Base-by-base conservation (phyloP, 768 basidiomycete species). In the Artomyces pyxidatus region DNA sequence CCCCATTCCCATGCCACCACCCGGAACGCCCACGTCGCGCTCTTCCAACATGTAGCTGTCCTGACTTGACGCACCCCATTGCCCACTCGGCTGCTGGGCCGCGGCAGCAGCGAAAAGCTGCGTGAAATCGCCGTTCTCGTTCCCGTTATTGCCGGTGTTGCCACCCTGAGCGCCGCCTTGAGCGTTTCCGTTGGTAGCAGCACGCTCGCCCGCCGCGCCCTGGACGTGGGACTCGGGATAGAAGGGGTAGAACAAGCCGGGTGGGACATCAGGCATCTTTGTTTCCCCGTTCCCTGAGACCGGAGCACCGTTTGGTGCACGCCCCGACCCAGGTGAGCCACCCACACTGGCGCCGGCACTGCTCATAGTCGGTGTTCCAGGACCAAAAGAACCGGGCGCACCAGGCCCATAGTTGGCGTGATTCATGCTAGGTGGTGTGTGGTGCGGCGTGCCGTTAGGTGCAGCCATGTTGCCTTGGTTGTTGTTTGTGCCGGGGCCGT, bases 221-320 rank as follows among this genome's bases (percentile, higher is more conserved):
- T n/a, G n/a, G 58, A 49, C 39, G 57, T 48, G 25, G 58, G 48
- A 32, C 55, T 87, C 85, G 0, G 85, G 81, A 58, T 74, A 87
- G 69, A 87, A 86, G 0, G 87, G 87, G 58, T 85, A 90, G 66
- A 90, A 89, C 38, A 88, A 63, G 26, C 72, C 75, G 6, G 75
- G 68, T 2, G 86, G 85, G 38, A 89, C 71, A 17, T 88, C 85
- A 1, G 78, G 80, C 29, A 88, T 74, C 45, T 61, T 60, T 51
- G 58, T 59, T 47, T 58, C 59, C 8, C 45, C 48, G 10, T 43
- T 41, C 23, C 54, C 50, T 38, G 43, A 26, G 32, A 42, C 39
- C 16, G 47, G 28, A 6, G 43, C 12, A n/a, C 41, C 49, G 16
- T 16, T 45, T 23, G 45, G 17, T 19, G 29, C 35, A 28, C 47